phyloP scores from a whole-genome alignment of 495 filamentous ascomycete genomes.

The Podospora bellae-mahoneyi region DNA sequence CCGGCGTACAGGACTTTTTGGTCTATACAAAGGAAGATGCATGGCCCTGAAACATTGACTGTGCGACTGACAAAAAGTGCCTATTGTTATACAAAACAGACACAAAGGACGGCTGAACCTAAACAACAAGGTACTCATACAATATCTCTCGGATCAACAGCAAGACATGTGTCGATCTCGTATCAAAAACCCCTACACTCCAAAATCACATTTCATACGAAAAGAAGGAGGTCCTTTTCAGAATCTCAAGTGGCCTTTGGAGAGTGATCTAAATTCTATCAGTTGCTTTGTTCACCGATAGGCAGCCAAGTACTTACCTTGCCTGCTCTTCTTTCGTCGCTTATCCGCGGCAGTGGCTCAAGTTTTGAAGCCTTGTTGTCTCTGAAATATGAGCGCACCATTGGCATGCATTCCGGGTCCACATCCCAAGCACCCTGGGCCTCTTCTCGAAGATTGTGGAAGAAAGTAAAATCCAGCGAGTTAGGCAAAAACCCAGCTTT shows the following conservation, averaged over 20 bases:
- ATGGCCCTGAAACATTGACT: neutral
- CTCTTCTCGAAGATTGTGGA: neutral
- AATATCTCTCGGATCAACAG: neutral
- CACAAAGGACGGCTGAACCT: neutral
- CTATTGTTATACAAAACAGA: neutral
- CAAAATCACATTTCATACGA: neutral
- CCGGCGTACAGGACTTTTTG: neutral
- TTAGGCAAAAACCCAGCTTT: neutral
- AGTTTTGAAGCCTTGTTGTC: neutral
- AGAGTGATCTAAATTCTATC: neutral
- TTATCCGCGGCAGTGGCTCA: neutral
- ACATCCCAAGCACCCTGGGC: neutral
- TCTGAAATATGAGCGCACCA: neutral
- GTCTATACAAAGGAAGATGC: neutral
- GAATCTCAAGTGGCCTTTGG: neutral
- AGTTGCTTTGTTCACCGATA: neutral
- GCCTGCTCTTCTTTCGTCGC: neutral
- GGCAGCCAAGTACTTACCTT: neutral
- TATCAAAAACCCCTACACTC: neutral
- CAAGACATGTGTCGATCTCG: neutral
- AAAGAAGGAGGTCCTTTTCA: neutral
- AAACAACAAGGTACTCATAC: neutral
- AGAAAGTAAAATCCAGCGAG: neutral
- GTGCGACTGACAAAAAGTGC: neutral
- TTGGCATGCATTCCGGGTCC: neutral